A percentile compares a stretch with the other conserved stretches of the same genome.
These are phyloP conservation scores for Diaporthe longicolla DNA, from an alignment of 2,329 filamentous ascomycete species.

Conservation along the genomic window DNA sequence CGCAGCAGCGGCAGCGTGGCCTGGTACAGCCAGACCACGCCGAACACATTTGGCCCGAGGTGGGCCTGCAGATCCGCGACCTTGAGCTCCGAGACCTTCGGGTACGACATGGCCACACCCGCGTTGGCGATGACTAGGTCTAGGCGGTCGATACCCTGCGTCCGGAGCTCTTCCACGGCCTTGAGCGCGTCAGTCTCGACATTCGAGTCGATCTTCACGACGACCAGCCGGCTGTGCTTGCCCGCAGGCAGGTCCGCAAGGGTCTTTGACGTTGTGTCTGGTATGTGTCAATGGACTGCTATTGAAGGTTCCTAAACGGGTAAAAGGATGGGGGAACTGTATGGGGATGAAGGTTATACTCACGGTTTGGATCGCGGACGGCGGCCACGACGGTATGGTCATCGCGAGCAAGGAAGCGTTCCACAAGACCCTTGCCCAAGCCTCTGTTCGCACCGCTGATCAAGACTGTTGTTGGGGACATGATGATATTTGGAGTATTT, in stretches of 20 bases:
- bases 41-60: conserved; percentile 59
- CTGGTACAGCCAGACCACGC: conserved; percentile 60
- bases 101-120: conserved; percentile 55
- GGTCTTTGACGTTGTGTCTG: conserved; percentile 1
- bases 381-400: conserved; percentile 37
- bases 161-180: conserved; percentile 51
- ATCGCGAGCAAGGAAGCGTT: conserved; percentile 37
- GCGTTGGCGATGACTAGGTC: conserved; percentile 69
- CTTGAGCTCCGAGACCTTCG: conserved; percentile 51
- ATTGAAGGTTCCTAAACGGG: not conserved
- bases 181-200: conserved; percentile 51
- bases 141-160: conserved; percentile 56
- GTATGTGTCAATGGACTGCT: not conserved
- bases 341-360: not conserved
- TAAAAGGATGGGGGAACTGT: not conserved
- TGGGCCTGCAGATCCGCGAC: conserved; percentile 55
- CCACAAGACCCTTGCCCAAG: conserved; percentile 47
- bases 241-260: conserved; percentile 44
- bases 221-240: conserved; percentile 53
- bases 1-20: conserved; percentile 57
- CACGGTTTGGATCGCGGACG: conserved; percentile 23
- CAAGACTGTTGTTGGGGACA: conserved; percentile 38
- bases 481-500: not conserved
- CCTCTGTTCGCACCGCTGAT: conserved; percentile 51
- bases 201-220: conserved; percentile 59